phyloP scores from a whole-genome alignment of 192 early-diverging fungal species.

The Coemansia sp. region DNA sequence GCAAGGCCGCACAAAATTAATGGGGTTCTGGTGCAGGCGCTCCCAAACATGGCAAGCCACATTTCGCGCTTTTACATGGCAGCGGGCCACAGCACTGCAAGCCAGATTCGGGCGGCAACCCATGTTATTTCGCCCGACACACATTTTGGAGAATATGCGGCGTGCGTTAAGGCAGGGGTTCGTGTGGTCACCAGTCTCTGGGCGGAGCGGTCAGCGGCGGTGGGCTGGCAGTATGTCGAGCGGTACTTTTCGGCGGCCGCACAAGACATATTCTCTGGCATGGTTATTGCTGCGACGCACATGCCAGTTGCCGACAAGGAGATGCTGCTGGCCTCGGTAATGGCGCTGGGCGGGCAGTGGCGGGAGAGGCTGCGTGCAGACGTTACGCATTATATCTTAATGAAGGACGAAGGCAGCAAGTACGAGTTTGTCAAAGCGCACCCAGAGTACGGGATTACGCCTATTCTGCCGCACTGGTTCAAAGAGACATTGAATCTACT shows the following conservation, averaged over 20 bases:
- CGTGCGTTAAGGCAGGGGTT: slow-evolving; percentile 29
- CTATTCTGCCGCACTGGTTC: slow-evolving; percentile 76
- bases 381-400: slow-evolving; percentile 43
- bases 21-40: slow-evolving; percentile 34
- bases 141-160: slow-evolving; percentile 51
- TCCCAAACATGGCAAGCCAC: slow-evolving; percentile 47
- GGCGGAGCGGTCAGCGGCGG: slow-evolving; percentile 35
- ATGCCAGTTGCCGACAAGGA: slow-evolving; percentile 47
- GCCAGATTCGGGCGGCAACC: slow-evolving; percentile 16
- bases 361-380: slow-evolving; percentile 42
- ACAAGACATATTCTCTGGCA: slow-evolving; percentile 47
- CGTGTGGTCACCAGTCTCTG: slow-evolving; percentile 42
- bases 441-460: slow-evolving; percentile 55
- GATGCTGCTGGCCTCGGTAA: slow-evolving; percentile 38
- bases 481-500: slow-evolving; percentile 63
- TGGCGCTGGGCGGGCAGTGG: slow-evolving; percentile 55
- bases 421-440: slow-evolving; percentile 50
- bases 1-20: slow-evolving; percentile 23
- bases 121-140: slow-evolving; percentile 44
- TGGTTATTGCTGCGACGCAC: slow-evolving; percentile 42
- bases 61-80: slow-evolving; percentile 37
- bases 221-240: slow-evolving; percentile 41
- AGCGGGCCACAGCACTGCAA: neutral
- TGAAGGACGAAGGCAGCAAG: slow-evolving; percentile 42
- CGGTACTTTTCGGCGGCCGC: slow-evolving; percentile 36